These are phyloP conservation scores for Lactarius sp. DNA, from an alignment of 768 basidiomycete genomes.

Conservation along the genomic window DNA sequence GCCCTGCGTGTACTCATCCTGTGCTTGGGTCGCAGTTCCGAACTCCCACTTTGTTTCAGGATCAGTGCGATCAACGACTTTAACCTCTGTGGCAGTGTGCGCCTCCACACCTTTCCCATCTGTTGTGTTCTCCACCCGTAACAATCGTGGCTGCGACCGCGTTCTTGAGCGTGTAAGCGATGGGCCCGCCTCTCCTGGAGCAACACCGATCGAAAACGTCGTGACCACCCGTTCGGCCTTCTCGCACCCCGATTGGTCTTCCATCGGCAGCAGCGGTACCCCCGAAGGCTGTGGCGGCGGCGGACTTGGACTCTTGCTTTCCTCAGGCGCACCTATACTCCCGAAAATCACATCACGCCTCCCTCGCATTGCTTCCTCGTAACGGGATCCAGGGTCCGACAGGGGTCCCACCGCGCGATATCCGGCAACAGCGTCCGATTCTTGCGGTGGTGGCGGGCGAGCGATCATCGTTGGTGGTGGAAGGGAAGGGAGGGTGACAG, in stretches of 20 bases:
- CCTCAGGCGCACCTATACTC: conserved; percentile 19
- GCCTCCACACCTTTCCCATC: conserved; percentile 6
- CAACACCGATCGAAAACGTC: conserved; percentile 44
- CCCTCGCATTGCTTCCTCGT: conserved; percentile 12
- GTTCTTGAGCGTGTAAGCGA: conserved; percentile 32
- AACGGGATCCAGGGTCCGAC: not conserved
- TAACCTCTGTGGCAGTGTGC: conserved; percentile 14
- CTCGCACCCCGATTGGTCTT: not conserved
- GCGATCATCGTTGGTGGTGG: conserved; percentile 33
- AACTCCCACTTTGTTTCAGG: conserved; percentile 50
- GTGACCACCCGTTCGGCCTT: conserved; percentile 34
- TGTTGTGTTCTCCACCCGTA: not conserved
- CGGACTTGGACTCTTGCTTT: conserved; percentile 29
- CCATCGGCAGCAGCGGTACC: conserved; percentile 8
- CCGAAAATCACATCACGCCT: conserved; percentile 24
- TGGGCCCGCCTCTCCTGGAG: conserved; percentile 35
- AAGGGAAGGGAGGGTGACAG: conserved; percentile 20
- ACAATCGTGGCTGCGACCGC: conserved; percentile 27
- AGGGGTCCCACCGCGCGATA: conserved; percentile 32
- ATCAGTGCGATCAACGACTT: conserved; percentile 35
- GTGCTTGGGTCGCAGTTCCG: conserved; percentile 39
- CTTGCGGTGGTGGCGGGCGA: conserved; percentile 34
- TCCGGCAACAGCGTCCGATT: conserved; percentile 35
- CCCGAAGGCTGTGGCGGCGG: conserved; percentile 8
- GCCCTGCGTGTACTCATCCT: conserved; percentile 12